Evolutionary conservation across 73 alveolate species (phyloP).

Genomic region (Paramecium biaurelia): DNA sequence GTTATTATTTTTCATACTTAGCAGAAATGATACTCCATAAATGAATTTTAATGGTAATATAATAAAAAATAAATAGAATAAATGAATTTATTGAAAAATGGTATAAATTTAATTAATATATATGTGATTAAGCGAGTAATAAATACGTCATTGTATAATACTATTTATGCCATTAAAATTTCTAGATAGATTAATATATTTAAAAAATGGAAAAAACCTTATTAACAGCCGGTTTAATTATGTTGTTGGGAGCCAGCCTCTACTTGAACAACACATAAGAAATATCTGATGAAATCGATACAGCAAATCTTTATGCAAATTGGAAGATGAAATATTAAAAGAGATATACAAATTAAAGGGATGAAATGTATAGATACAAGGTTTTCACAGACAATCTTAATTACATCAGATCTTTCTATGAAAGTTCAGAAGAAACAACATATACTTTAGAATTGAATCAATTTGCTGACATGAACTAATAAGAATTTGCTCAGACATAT

Average conservation of each 20-base stretch:
- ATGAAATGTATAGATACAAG: neutral
- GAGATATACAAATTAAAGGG: neutral
- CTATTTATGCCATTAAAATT: neutral
- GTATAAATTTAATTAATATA: neutral
- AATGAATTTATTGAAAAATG: neutral
- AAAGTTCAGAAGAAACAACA: neutral
- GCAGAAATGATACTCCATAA: neutral
- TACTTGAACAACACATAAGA: neutral
- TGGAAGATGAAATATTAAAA: neutral
- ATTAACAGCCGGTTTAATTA: neutral
- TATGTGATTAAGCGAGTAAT: neutral
- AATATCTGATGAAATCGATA: neutral
- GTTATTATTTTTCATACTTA: too few relatives aligned
- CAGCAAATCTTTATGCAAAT: neutral
- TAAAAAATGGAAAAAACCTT: neutral
- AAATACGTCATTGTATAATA: neutral
- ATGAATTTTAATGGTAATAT: neutral
- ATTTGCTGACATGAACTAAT: neutral
- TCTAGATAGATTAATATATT: neutral
- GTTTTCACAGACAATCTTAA: neutral
- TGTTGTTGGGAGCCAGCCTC: neutral
- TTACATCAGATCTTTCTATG: neutral
- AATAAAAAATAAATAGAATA: neutral
- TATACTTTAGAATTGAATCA: neutral
- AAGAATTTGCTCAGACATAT: neutral